Base-by-base conservation (phyloP, 2,329 filamentous ascomycete genomes). In the Cytospora leucostoma region DNA sequence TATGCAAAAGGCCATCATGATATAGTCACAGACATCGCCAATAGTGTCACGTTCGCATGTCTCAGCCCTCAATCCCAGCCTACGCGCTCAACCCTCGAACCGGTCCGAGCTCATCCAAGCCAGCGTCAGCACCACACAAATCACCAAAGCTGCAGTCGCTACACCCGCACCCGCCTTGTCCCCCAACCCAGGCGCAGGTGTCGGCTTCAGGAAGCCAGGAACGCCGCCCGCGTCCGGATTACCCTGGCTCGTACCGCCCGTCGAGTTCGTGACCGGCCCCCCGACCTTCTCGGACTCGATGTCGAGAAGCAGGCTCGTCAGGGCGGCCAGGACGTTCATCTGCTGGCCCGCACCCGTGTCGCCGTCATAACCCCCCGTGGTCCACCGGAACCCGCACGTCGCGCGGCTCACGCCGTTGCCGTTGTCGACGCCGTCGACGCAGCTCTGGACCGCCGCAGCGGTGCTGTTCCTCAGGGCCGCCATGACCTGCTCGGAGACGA, bases 371-470 rank as follows among this genome's bases (percentile, higher is more conserved):
- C 68, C 70, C 0, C 73, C 76, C 3, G 69, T 69, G 38, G 78
- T 80, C 83, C 83, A 86, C 44, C 74, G 73, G 27, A 82, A 76
- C 5, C 82, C 79, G 68, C 84, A 87, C 10, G 75, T 77, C 19
- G 79, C 75, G 58, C 77, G 75, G 6, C 74, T 76, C 17, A 76
- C 76, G n/a, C 61, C 61, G 49, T 65, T 57, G 17, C 53, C 53
- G 33, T 65, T 65, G 64, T 58, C 57, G 7, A 35, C 53, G 44
- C 52, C 49, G 21, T 65, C 49, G 7, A 53, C 27, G 67, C 83
- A 86, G 34, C 78, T 76, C 7, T 71, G 71, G 2, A 79, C 80
- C 0, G 82, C 82, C 2, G 78, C 83, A 35, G 74, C 51, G 7
- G 83, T 82, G 1, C 81, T 82, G 1, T 75, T 75, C 57, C 73